A percentile compares a stretch with the other conserved stretches of the same genome.
These are phyloP conservation scores for Davidsoniella virescens DNA, from an alignment of 2,329 filamentous ascomycete species.

Conservation along the genomic window DNA sequence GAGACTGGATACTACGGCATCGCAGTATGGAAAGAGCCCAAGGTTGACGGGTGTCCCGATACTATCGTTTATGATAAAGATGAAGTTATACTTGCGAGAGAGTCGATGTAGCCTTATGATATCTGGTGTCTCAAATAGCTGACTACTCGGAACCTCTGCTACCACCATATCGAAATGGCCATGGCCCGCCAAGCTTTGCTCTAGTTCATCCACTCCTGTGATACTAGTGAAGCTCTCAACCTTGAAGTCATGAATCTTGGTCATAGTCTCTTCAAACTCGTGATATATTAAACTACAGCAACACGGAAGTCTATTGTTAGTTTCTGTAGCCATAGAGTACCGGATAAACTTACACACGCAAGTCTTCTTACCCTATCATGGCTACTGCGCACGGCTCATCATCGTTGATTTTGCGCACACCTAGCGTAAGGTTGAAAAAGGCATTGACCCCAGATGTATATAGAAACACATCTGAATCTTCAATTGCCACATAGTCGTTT, in stretches of 20 bases:
- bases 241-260: constrained; percentile 24
- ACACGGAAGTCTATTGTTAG: no score
- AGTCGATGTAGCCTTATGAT: constrained; percentile 21
- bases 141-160: constrained; percentile 29
- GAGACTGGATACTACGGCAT: constrained; percentile 34
- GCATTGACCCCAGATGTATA: constrained; percentile 39
- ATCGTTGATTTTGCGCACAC: background rate
- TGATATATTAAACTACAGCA: no score
- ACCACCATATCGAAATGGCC: constrained; percentile 29
- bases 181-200: constrained; percentile 27
- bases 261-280: background rate
- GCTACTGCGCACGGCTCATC: background rate
- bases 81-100: constrained; percentile 28
- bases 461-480: constrained; percentile 30
- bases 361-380: constrained; percentile 1
- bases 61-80: constrained; percentile 33
- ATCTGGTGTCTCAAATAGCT: constrained; percentile 21
- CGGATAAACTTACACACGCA: background rate
- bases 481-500: background rate
- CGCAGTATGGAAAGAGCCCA: constrained; percentile 31
- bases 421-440: constrained; percentile 24
- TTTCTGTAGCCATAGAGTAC: no score
- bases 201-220: constrained; percentile 27
- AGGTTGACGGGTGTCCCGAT: constrained; percentile 31
- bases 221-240: constrained; percentile 30